Conservation (phyloP, 2,329 filamentous ascomycete species). For the Fusarium zealandicum region DNA sequence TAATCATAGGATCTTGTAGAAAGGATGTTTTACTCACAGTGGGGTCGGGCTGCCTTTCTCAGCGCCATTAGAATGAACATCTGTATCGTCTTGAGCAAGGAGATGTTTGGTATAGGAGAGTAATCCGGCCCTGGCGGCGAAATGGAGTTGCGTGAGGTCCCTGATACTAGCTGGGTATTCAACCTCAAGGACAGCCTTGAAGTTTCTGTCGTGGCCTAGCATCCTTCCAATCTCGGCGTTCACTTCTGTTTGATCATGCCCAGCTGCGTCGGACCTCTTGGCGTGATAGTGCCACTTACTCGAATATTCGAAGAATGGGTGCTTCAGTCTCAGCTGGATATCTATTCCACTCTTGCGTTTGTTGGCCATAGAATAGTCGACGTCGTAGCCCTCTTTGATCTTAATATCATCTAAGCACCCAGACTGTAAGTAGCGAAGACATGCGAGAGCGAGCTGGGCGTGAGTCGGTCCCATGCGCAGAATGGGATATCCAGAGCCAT, state of each 20-base stretch:
- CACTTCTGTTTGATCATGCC: conserved; percentile 24
- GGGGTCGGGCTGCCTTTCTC: conserved; percentile 31
- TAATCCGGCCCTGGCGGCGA: conserved; percentile 31
- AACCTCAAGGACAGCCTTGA: conserved; percentile 22
- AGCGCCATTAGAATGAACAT: conserved; percentile 25
- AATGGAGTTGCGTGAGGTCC: conserved; percentile 16
- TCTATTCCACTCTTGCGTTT: too few relatives aligned
- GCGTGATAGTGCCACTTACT: conserved; percentile 44
- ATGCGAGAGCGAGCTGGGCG: conserved; percentile 10
- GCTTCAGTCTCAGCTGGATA: conserved; percentile 13
- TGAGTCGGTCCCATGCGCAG: conserved; percentile 14
- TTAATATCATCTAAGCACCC: conserved; percentile 1
- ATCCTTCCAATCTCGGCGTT: conserved; percentile 12
- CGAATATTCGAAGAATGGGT: conserved; percentile 44
- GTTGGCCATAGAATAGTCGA: too few relatives aligned
- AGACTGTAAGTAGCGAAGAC: conserved; percentile 15
- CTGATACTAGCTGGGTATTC: neutral
- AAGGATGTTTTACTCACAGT: conserved; percentile 25
- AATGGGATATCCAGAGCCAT: neutral
- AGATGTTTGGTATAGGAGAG: conserved; percentile 31
- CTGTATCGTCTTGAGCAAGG: neutral
- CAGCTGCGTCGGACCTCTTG: conserved; percentile 27
- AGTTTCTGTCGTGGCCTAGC: conserved; percentile 9
- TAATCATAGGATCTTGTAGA: too few relatives aligned
- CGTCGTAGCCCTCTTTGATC: neutral